A percentile compares a stretch with the other conserved stretches of the same genome.
Conservation (phyloP, 1,139 yeast genomes). For the Arxiozyma heterogenica region DNA sequence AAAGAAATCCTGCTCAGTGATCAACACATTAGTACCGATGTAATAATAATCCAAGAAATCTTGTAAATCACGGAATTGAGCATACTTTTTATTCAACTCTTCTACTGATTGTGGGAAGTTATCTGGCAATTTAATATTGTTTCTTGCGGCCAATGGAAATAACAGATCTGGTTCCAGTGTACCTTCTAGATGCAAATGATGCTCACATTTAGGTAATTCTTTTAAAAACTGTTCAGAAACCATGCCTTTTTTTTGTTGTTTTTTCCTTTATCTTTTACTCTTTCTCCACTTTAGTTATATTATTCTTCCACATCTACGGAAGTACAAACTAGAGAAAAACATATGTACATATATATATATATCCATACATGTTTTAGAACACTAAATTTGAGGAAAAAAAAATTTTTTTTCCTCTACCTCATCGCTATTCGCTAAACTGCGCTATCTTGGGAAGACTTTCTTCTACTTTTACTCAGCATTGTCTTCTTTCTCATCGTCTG, state of each 20-base stretch:
- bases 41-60: constrained; percentile 72
- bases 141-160: constrained; percentile 57
- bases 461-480: too few species aligned
- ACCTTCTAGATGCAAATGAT: constrained; percentile 75
- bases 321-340: too few species aligned
- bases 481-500: too few species aligned
- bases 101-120: constrained; percentile 48
- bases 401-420: background rate
- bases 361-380: background rate
- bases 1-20: constrained; percentile 57
- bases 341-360: background rate
- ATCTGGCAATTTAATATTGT: constrained; percentile 46
- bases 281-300: background rate
- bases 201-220: constrained; percentile 75
- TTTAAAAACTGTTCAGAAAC: constrained; percentile 38
- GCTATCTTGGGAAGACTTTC: background rate
- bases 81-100: constrained; percentile 50
- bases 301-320: background rate
- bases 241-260: constrained; percentile 2
- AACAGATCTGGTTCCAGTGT: constrained; percentile 65
- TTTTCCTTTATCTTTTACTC: background rate
- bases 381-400: background rate
- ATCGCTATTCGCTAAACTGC: too few species aligned
- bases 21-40: constrained; percentile 66
- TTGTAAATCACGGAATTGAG: constrained; percentile 54